phyloP scores from a whole-genome alignment of 1,284 basidiomycete genomes.

The Mycena sp. region DNA sequence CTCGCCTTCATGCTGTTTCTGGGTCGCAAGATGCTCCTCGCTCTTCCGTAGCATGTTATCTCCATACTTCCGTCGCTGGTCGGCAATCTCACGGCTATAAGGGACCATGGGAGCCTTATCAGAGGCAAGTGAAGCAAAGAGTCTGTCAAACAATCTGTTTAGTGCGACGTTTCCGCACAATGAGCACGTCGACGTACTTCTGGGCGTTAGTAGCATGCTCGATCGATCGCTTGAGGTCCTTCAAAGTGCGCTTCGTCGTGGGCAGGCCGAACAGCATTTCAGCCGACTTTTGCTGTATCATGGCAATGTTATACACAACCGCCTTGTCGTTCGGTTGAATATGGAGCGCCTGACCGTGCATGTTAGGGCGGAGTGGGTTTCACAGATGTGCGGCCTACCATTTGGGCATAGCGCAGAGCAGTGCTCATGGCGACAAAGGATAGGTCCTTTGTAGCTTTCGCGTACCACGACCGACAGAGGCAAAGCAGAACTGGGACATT shows the following conservation, averaged over 20 bases:
- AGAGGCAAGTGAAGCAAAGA: slow-evolving; percentile 84
- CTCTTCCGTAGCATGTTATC: slow-evolving; percentile 83
- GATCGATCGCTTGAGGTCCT: slow-evolving; percentile 82
- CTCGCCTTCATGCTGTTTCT: slow-evolving; percentile 80
- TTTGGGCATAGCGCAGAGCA: slow-evolving; percentile 83
- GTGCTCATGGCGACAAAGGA: slow-evolving; percentile 82
- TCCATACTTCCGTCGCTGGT: slow-evolving; percentile 89
- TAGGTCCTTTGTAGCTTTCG: slow-evolving; percentile 89
- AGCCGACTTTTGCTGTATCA: slow-evolving; percentile 95
- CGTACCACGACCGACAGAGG: slow-evolving; percentile 90
- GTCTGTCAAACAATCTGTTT: slow-evolving; percentile 49
- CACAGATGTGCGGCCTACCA: slow-evolving; percentile 52
- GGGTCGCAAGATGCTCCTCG: slow-evolving; percentile 79
- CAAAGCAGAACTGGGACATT: slow-evolving; percentile 83
- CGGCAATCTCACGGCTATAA: slow-evolving; percentile 87
- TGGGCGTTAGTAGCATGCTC: slow-evolving; percentile 89
- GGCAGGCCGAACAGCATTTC: slow-evolving; percentile 85
- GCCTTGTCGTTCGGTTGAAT: slow-evolving; percentile 88
- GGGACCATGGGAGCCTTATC: slow-evolving; percentile 79
- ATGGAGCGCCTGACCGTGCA: slow-evolving; percentile 71
- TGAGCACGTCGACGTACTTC: slow-evolving; percentile 60
- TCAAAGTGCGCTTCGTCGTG: slow-evolving; percentile 79
- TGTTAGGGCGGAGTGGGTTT: not conserved
- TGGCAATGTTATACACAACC: slow-evolving; percentile 92
- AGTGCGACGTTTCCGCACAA: not conserved